phyloP scores from a whole-genome alignment of 2,329 filamentous ascomycete genomes.

The Beauveria caledonica region DNA sequence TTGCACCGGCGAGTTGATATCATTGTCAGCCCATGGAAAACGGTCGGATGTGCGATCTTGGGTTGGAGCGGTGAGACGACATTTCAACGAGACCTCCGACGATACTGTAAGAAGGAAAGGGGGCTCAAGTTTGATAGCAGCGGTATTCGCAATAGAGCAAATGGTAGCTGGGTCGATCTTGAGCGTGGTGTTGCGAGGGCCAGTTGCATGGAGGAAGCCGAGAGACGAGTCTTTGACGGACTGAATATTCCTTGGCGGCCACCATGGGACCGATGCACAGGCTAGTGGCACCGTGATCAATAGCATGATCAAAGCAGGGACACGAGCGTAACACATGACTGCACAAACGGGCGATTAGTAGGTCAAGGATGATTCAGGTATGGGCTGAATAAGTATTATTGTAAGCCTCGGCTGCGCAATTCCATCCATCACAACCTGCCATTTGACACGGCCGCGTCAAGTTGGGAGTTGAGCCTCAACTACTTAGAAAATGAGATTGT shows the following conservation, averaged over 20 bases:
- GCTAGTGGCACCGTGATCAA: constrained; percentile 17
- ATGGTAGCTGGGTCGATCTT: constrained; percentile 64
- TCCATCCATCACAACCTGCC: background rate
- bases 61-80: constrained; percentile 88
- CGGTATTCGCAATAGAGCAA: constrained; percentile 61
- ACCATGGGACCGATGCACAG: constrained; percentile 61
- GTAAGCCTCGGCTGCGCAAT: background rate
- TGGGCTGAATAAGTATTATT: background rate
- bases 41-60: constrained; percentile 76
- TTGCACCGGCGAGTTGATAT: constrained; percentile 84
- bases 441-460: background rate
- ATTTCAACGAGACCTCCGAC: constrained; percentile 76
- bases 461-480: background rate
- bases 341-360: background rate
- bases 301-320: background rate
- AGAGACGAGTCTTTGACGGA: constrained; percentile 71
- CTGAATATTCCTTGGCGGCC: constrained; percentile 60
- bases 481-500: constrained; percentile 6
- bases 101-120: constrained; percentile 66
- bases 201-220: constrained; percentile 62
- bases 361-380: background rate
- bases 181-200: constrained; percentile 46
- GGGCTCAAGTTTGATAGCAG: constrained; percentile 86
- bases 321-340: background rate
- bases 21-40: constrained; percentile 81